A percentile compares a stretch with the other conserved stretches of the same genome.
These are phyloP conservation scores for Selaginella tamariscina DNA, from an alignment of 75 land plant genomes.

Conservation along the genomic window DNA sequence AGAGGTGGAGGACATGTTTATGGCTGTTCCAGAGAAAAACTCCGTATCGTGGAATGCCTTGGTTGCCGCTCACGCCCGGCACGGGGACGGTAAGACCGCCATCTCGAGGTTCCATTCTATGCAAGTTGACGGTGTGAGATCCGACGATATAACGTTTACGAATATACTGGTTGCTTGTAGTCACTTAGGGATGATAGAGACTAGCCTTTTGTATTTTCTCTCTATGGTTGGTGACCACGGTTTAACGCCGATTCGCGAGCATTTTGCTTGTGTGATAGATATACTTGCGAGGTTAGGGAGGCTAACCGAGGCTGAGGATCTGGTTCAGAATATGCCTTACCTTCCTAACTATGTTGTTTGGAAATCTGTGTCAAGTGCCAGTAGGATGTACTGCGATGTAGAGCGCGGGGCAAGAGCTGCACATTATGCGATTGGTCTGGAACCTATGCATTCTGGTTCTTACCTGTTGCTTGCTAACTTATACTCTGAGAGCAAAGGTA, in stretches of 20 bases:
- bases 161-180: background rate
- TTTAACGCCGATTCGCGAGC: background rate
- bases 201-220: background rate
- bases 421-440: background rate
- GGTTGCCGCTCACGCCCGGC: background rate
- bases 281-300: background rate
- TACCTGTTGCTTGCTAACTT: background rate
- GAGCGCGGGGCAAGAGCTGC: background rate
- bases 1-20: background rate
- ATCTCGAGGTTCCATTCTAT: background rate
- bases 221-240: background rate
- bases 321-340: background rate
- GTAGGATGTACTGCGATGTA: slow-evolving; percentile 5
- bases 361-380: background rate
- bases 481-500: no score
- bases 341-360: background rate
- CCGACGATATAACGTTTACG: background rate
- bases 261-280: slow-evolving; percentile 6
- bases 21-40: background rate
- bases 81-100: background rate
- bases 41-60: slow-evolving; percentile 11
- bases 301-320: background rate
- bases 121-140: background rate
- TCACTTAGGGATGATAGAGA: background rate
- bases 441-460: background rate